phyloP scores from a whole-genome alignment of 2,329 filamentous ascomycete species.

The Fusarium pilosicola region DNA sequence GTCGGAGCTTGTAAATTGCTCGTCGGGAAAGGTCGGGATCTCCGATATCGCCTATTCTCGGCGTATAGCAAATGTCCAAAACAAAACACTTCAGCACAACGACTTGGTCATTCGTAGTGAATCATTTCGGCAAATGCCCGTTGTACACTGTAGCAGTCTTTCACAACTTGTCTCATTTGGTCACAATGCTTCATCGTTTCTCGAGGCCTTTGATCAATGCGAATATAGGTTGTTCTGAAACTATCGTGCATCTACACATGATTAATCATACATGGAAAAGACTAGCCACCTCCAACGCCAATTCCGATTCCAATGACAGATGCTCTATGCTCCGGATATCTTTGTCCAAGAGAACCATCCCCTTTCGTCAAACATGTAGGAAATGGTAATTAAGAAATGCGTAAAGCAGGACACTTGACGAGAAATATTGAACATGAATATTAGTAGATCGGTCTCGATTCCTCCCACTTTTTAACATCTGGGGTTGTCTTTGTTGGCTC shows the following conservation, averaged over 20 bases:
- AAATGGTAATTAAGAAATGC: constrained; percentile 25
- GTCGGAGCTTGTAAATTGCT: constrained; percentile 37
- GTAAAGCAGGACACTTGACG: background rate
- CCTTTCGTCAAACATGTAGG: constrained; percentile 19
- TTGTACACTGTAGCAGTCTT: background rate
- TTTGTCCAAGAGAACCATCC: constrained; percentile 18
- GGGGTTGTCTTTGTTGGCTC: constrained; percentile 36
- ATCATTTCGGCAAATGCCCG: background rate
- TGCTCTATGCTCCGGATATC: constrained; percentile 24
- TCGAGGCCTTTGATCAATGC: background rate
- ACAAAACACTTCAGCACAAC: constrained; percentile 25
- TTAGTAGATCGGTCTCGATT: constrained; percentile 56
- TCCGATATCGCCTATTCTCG: constrained; percentile 36
- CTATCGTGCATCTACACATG: constrained; percentile 17
- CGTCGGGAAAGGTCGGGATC: constrained; percentile 42
- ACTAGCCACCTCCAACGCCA: constrained; percentile 36
- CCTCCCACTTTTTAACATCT: constrained; percentile 54
- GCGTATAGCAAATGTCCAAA: constrained; percentile 27
- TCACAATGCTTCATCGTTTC: background rate
- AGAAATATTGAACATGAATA: constrained; percentile 6
- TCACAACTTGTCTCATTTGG: background rate
- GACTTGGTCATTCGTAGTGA: background rate
- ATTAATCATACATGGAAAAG: constrained; percentile 28
- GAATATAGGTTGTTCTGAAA: background rate
- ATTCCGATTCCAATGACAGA: constrained; percentile 18